Evolutionary conservation across 495 filamentous ascomycete species (phyloP), one percentile per base, ranked within the genome.

Genomic region (Penicillium egyptiacum): DNA sequence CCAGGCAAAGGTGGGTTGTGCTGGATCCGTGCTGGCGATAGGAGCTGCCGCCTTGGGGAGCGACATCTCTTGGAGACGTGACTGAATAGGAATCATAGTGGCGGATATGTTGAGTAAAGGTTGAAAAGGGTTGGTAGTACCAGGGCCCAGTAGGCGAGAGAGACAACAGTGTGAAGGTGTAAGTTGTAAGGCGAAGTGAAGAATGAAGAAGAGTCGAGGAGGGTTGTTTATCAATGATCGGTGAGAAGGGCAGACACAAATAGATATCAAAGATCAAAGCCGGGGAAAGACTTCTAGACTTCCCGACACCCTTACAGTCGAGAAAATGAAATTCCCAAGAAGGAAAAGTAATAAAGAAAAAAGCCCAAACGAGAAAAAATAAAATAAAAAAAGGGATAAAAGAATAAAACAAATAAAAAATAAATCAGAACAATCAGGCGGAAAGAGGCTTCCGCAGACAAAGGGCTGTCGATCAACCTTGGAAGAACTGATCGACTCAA

Each of bases 1-100:
- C 66, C 70, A 76, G 52, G 62, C 67, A 69, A 78, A 76, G 50
- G 58, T 67, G 28, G 66, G 57, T 37, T 65, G 58, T 16, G 64
- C 67, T 20, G 68, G 66, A 35, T 72, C 65, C 16, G 61, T 72
- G 60, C 63, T 75, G 44, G 74, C 66, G 17, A 67, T 53, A 14
- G 66, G 64, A 41, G 64, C 58, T 7, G 59, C 39, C 37, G 61
- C 57, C 46, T 69, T 69, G 51, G 66, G 52, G 26, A 65, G 48
- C 19, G 66, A 56, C 61, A 67, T 67, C 51, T 54, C 57, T 35
- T 53, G 61, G 20, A 69, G 50, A n/a, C 66, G 61, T 42, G 64
- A 55, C 55, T 69, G 66, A 41, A 69, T 69, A 20, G 66, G 64
- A 55, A 69, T 65, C 64, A 69, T 57, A n/a, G 41, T 63, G 55